These are phyloP conservation scores for Mycena olivaceomarginata DNA, from an alignment of 768 basidiomycete genomes.

Conservation along the genomic window DNA sequence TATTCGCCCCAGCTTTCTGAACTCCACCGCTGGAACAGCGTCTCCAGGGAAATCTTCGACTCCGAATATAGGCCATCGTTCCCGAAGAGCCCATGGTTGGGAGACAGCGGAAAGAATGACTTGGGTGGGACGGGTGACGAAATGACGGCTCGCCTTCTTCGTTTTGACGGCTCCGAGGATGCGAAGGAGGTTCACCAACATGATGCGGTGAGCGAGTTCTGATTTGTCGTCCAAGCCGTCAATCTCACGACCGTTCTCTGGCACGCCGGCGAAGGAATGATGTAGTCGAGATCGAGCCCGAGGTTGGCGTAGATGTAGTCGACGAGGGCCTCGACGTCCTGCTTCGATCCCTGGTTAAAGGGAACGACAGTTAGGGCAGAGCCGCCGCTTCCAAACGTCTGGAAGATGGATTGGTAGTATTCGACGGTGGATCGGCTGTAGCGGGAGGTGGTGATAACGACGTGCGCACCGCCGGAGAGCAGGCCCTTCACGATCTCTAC, in stretches of 20 bases:
- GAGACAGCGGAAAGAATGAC: constrained; percentile 97
- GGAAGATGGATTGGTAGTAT: constrained; percentile 99
- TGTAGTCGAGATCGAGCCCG: constrained; percentile 98
- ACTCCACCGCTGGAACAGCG: constrained; percentile 97
- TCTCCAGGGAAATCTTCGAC: constrained; percentile 98
- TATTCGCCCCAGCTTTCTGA: constrained; percentile 99
- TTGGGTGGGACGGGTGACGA: constrained; percentile 98
- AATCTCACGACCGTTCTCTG: constrained; percentile 99
- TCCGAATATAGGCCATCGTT: constrained; percentile 99
- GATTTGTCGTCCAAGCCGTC: constrained; percentile 98
- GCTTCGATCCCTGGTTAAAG: constrained; percentile 99
- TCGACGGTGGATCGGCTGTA: constrained; percentile 97
- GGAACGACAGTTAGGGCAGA: constrained; percentile 99
- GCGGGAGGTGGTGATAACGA: constrained; percentile 98
- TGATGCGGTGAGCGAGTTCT: constrained; percentile 98
- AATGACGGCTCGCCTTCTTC: constrained; percentile 97
- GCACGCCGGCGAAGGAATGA: constrained; percentile 98
- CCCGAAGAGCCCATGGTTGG: constrained; percentile 98
- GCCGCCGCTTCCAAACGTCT: constrained; percentile 94
- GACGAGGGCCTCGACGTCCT: constrained; percentile 97
- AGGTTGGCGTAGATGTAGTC: constrained; percentile 98
- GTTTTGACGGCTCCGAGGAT: constrained; percentile 97
- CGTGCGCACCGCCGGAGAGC: constrained; percentile 96
- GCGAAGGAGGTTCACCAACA: constrained; percentile 97
- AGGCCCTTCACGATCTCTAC: constrained; percentile 98